Evolutionary conservation across 2,329 filamentous ascomycete genomes (phyloP).

Genomic region (Pseudogymnoascus sp.): DNA sequence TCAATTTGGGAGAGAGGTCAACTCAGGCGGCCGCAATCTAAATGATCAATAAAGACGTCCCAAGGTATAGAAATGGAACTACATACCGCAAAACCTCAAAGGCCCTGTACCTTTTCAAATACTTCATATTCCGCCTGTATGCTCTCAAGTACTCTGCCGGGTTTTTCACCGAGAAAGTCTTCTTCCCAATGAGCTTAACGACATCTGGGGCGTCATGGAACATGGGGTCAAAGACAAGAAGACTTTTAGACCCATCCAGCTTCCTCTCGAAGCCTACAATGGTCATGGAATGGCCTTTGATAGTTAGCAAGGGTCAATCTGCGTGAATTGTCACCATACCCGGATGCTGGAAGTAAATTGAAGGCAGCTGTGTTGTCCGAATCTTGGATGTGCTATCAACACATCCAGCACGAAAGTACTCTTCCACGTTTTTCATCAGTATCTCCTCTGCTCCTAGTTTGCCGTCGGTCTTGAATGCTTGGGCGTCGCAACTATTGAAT

Average conservation of each 20-base stretch:
- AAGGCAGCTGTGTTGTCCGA: conserved; percentile 63
- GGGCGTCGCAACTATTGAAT: conserved; percentile 49
- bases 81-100: conserved; percentile 73
- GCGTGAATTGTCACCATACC: conserved; percentile 34
- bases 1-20: background rate
- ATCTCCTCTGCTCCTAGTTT: conserved; percentile 25
- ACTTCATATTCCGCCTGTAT: conserved; percentile 63
- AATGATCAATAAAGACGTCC: background rate
- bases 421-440: conserved; percentile 60
- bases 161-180: conserved; percentile 35
- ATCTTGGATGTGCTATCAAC: conserved; percentile 50
- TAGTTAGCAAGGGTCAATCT: conserved; percentile 4
- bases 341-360: conserved; percentile 83
- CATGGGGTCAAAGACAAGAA: conserved; percentile 85
- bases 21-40: background rate
- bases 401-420: conserved; percentile 60
- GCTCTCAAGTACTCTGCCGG: conserved; percentile 53
- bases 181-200: conserved; percentile 46
- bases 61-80: conserved; percentile 1
- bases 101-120: conserved; percentile 61
- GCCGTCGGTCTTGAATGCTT: conserved; percentile 46
- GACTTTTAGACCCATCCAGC: conserved; percentile 52
- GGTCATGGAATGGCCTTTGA: conserved; percentile 75
- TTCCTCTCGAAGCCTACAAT: conserved; percentile 76
- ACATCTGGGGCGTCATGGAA: conserved; percentile 62